Evolutionary conservation across 345 rosid species (phyloP).

Genomic region (Arabidopsis suecica): DNA sequence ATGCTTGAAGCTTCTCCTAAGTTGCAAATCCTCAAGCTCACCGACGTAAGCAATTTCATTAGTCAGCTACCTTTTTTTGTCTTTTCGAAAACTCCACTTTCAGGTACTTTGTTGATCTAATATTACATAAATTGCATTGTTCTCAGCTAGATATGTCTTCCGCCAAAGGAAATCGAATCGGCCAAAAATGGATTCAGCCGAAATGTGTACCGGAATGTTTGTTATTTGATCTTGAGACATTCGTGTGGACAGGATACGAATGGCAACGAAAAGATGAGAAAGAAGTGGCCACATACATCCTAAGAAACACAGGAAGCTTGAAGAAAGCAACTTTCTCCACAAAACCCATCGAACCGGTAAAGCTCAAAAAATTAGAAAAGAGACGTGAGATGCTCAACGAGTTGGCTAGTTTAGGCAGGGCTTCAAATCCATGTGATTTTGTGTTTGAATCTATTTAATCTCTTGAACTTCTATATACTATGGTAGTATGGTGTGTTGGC

Average conservation of each 20-base stretch:
- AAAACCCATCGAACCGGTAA: background rate
- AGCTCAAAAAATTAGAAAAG: background rate
- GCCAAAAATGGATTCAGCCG: background rate
- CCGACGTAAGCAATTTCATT: too few species aligned
- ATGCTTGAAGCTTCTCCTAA: background rate
- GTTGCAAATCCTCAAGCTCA: too few species aligned
- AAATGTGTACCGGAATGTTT: background rate
- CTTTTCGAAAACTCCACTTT: too few species aligned
- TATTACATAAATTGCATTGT: too few species aligned
- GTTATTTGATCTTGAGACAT: background rate
- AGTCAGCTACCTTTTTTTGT: too few species aligned
- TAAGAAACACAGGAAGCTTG: background rate
- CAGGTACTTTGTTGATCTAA: too few species aligned
- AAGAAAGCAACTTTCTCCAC: constrained; percentile 9
- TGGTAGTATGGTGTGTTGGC: too few species aligned
- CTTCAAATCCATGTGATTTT: background rate
- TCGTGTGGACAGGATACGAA: background rate
- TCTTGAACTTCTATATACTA: too few species aligned
- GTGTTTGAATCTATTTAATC: background rate
- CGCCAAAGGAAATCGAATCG: too few species aligned
- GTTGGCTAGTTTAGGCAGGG: background rate
- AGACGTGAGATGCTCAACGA: constrained; percentile 3
- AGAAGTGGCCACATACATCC: background rate
- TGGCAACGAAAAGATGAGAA: background rate
- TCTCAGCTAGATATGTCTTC: too few species aligned